Evolutionary conservation across 768 basidiomycete genomes (phyloP).

Genomic region (Naganishia onofrii): DNA sequence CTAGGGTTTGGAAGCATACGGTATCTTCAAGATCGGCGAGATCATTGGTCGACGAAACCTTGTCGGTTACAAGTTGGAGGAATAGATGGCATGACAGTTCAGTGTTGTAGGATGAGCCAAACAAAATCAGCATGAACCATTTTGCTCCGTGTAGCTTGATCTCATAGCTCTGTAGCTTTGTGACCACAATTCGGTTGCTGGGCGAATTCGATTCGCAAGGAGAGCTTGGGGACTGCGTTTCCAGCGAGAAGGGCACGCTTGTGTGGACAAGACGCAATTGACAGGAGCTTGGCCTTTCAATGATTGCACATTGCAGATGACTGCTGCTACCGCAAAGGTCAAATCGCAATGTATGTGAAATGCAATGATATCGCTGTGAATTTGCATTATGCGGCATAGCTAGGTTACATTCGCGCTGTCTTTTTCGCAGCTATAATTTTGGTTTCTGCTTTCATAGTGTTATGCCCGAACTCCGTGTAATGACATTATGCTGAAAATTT

Average conservation of each 20-base stretch:
- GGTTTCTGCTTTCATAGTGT: neutral
- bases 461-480: neutral
- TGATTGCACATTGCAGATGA: too few species aligned
- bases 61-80: slow-evolving; percentile 52
- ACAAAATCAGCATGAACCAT: slow-evolving; percentile 12
- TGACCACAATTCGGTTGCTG: neutral
- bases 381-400: neutral
- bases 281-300: too few species aligned
- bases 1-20: slow-evolving; percentile 51
- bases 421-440: neutral
- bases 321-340: too few species aligned
- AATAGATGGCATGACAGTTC: slow-evolving; percentile 33
- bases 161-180: neutral
- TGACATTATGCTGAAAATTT: neutral
- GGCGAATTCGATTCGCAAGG: neutral
- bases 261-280: too few species aligned
- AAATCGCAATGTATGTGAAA: too few species aligned
- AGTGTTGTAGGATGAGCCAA: neutral
- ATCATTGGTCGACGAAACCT: slow-evolving; percentile 52
- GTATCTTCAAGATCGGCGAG: slow-evolving; percentile 53
- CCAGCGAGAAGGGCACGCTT: too few species aligned
- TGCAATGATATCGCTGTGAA: neutral
- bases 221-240: neutral
- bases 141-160: neutral
- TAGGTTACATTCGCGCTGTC: neutral